Conservation (phyloP, 176 grass and related monocot genomes). For the Rhynchospora breviuscula region DNA sequence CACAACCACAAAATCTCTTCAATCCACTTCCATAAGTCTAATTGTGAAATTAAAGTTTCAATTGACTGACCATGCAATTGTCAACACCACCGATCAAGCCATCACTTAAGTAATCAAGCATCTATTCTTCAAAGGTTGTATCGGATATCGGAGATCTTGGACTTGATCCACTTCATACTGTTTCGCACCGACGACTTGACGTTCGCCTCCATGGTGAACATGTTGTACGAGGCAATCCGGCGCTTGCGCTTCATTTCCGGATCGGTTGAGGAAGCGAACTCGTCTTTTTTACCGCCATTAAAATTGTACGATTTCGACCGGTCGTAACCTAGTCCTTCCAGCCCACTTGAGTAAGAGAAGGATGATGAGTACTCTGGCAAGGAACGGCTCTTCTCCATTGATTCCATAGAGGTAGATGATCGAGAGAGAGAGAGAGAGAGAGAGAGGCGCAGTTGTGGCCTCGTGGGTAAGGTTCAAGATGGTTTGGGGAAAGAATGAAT, state of each 20-base stretch:
- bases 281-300: conserved; percentile 54
- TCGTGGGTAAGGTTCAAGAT: neutral
- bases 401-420: neutral
- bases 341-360: conserved; percentile 45
- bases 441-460: neutral
- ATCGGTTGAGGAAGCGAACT: conserved; percentile 35
- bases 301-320: conserved; percentile 70
- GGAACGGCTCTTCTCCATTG: conserved; percentile 88
- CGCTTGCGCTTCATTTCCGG: conserved; percentile 88
- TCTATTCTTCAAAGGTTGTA: conserved; percentile 30
- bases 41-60: neutral
- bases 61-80: neutral
- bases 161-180: conserved; percentile 98
- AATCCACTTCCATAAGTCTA: neutral
- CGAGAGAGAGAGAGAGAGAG: neutral
- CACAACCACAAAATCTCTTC: neutral
- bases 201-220: conserved; percentile 69
- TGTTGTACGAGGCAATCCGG: conserved; percentile 85
- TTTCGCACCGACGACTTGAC: conserved; percentile 75
- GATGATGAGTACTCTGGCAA: conserved; percentile 60
- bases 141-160: conserved; percentile 72
- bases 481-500: neutral
- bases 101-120: neutral
- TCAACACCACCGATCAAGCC: neutral
- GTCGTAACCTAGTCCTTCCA: conserved; percentile 27